Evolutionary conservation across 805 yeast genomes (phyloP).

Genomic region (Metschnikowia shivogae): DNA sequence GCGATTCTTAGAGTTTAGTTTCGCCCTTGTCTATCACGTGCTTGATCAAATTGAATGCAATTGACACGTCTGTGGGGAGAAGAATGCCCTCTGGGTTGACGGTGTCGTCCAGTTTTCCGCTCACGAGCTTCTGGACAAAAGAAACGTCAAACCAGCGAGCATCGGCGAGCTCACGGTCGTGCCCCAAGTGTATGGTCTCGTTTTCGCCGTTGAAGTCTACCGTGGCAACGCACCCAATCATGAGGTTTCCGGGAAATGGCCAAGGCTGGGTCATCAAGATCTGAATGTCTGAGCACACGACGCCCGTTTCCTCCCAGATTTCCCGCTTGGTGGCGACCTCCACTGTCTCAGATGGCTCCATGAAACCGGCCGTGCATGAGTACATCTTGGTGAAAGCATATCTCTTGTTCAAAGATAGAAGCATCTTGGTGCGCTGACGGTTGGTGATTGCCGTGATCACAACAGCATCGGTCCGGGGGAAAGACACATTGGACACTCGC

Average conservation of each 20-base stretch:
- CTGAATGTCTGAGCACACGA: constrained; percentile 51
- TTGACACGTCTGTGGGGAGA: constrained; percentile 42
- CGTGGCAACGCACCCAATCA: constrained; percentile 86
- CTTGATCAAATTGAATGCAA: constrained; percentile 43
- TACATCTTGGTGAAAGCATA: constrained; percentile 56
- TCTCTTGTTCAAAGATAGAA: constrained; percentile 69
- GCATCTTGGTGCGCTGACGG: constrained; percentile 52
- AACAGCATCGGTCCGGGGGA: constrained; percentile 91
- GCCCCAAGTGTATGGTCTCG: constrained; percentile 64
- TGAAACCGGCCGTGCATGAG: constrained; percentile 89
- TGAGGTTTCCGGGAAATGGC: constrained; percentile 93
- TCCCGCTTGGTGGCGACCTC: constrained; percentile 87
- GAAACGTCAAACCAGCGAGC: constrained; percentile 77
- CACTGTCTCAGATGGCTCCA: constrained; percentile 91
- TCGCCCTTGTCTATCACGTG: constrained; percentile 31
- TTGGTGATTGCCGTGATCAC: constrained; percentile 77
- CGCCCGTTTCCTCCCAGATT: constrained; percentile 95
- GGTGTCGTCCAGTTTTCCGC: constrained; percentile 19
- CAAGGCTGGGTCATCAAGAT: constrained; percentile 85
- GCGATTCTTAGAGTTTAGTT: constrained; percentile 9
- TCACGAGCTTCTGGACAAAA: constrained; percentile 44
- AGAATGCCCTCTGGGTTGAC: constrained; percentile 34
- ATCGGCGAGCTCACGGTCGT: constrained; percentile 82
- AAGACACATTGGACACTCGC: constrained; percentile 68
- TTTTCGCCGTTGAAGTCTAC: constrained; percentile 68